Percentiles rank a stretch among this genome's conserved stretches.
These are phyloP conservation scores for Hymenotorrendiella dingleyae DNA, from an alignment of 2,329 filamentous ascomycete genomes.

Conservation along the genomic window DNA sequence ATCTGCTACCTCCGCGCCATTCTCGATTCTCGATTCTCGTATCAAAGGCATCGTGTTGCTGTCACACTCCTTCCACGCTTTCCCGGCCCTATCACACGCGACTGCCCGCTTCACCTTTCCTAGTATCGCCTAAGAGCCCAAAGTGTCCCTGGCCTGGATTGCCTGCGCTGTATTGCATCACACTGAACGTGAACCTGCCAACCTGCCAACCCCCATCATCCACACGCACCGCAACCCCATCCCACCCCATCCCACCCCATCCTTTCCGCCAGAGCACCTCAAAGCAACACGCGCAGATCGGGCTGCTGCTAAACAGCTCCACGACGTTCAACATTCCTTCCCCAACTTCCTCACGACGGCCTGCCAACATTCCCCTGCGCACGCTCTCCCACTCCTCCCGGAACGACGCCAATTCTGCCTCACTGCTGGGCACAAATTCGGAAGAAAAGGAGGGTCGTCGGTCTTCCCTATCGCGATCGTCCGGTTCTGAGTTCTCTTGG, in stretches of 20 bases:
- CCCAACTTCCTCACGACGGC: slow-evolving; percentile 58
- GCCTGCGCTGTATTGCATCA: no score
- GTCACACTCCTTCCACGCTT: background rate
- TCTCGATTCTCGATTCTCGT: background rate
- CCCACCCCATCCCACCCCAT: no score
- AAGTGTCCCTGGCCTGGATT: no score
- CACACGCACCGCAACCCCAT: no score
- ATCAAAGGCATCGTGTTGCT: background rate
- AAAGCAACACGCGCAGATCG: slow-evolving; percentile 36
- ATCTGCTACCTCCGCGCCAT: no score
- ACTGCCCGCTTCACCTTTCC: no score
- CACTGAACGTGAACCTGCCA: no score
- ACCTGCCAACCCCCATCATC: no score
- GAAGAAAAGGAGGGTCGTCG: slow-evolving; percentile 36
- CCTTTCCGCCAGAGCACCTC: no score
- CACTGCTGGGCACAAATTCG: slow-evolving; percentile 40
- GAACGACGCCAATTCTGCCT: slow-evolving; percentile 35
- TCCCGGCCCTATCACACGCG: slow-evolving; percentile 1
- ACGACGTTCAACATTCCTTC: slow-evolving; percentile 80
- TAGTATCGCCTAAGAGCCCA: no score
- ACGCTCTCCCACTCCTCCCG: slow-evolving; percentile 48
- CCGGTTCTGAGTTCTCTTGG: slow-evolving; percentile 72
- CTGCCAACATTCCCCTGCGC: slow-evolving; percentile 83
- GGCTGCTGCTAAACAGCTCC: slow-evolving; percentile 75
- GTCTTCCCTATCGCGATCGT: slow-evolving; percentile 45